Conservation (phyloP, 108 stramenopile species). For the Skeletonema marinoi region DNA sequence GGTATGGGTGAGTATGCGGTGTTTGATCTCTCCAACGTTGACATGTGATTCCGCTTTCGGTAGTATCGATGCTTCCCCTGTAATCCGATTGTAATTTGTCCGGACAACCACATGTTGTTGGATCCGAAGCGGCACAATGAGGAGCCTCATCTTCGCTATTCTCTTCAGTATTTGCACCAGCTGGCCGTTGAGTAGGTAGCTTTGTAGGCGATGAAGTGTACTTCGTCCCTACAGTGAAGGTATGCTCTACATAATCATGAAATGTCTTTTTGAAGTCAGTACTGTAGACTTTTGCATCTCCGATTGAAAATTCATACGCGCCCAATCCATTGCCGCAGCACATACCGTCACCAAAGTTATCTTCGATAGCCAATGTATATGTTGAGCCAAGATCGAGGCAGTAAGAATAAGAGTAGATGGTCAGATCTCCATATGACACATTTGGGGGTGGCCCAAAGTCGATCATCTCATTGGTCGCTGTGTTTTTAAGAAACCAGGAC, state of each 20-base stretch:
- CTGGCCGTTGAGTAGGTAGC: conserved; percentile 6
- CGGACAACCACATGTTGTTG: conserved; percentile 10
- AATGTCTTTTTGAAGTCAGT: conserved; percentile 31
- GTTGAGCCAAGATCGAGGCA: conserved; percentile 30
- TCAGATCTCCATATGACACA: conserved; percentile 34
- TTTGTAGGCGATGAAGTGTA: conserved; percentile 21
- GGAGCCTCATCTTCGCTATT: background rate
- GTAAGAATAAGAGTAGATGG: conserved; percentile 35
- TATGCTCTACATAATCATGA: conserved; percentile 47
- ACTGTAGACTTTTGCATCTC: conserved; percentile 9
- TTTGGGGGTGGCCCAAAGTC: conserved; percentile 32
- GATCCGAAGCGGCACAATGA: background rate
- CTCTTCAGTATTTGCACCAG: background rate
- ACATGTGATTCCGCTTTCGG: conserved; percentile 6
- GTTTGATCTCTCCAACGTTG: conserved; percentile 6
- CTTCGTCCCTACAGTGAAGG: conserved; percentile 28
- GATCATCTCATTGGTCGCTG: background rate
- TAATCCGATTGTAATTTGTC: conserved; percentile 10
- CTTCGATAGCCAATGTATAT: conserved; percentile 36
- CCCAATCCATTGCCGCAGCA: conserved; percentile 44
- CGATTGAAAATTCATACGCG: conserved; percentile 39
- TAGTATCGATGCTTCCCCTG: conserved; percentile 7
- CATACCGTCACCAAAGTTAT: conserved; percentile 53
- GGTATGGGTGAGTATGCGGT: conserved; percentile 2
- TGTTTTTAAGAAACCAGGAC: conserved; percentile 38